These are phyloP conservation scores for Yarrowia hollandica DNA, from an alignment of 805 yeast species.

Conservation along the genomic window DNA sequence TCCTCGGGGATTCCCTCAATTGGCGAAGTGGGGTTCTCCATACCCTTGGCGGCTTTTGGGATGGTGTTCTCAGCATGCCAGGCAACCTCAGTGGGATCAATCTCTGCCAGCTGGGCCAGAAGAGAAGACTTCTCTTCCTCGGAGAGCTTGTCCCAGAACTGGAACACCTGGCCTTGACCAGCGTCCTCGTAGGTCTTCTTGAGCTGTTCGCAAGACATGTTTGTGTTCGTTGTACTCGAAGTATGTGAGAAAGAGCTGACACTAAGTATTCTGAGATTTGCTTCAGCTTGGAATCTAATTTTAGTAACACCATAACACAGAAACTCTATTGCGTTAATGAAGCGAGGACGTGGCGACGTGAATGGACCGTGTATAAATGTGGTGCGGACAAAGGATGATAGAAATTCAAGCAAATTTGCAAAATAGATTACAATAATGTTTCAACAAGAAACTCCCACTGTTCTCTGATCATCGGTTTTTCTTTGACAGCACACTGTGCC, in stretches of 20 bases:
- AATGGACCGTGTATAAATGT: neutral
- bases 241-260: constrained; percentile 4
- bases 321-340: constrained; percentile 17
- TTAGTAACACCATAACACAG: constrained; percentile 24
- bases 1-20: constrained; percentile 37
- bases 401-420: too few species aligned
- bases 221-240: constrained; percentile 3
- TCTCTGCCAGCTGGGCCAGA: constrained; percentile 40
- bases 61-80: constrained; percentile 38
- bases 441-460: too few species aligned
- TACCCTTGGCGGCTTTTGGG: constrained; percentile 25
- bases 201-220: constrained; percentile 29
- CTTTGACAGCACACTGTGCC: too few species aligned
- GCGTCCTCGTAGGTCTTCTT: constrained; percentile 37
- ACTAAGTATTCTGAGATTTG: constrained; percentile 3
- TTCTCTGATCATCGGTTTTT: too few species aligned
- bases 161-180: constrained; percentile 47
- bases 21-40: constrained; percentile 19
- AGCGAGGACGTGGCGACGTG: constrained; percentile 20
- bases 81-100: constrained; percentile 43
- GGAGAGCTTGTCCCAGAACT: constrained; percentile 41
- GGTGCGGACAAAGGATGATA: too few species aligned
- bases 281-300: constrained; percentile 4
- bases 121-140: constrained; percentile 37
- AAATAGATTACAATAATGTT: too few species aligned